Evolutionary conservation across 805 yeast species (phyloP).

Genomic region (Schwanniomyces sp.): DNA sequence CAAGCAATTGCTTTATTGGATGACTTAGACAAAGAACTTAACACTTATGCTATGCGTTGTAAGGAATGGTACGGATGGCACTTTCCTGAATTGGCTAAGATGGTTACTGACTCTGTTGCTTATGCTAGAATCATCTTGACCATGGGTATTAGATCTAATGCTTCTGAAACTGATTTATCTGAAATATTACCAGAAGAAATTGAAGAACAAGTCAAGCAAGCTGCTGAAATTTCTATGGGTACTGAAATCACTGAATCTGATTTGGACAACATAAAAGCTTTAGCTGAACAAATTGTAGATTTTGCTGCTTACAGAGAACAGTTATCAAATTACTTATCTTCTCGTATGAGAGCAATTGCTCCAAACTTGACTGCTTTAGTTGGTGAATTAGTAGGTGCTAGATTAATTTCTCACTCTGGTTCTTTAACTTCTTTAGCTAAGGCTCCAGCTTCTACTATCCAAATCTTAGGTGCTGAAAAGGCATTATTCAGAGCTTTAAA

Average conservation of each 20-base stretch:
- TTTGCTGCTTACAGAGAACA: constrained; percentile 96
- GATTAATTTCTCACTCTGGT: constrained; percentile 97
- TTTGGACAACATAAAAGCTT: constrained; percentile 79
- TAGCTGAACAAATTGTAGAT: constrained; percentile 96
- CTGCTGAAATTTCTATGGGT: constrained; percentile 99
- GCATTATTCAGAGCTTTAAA: constrained; percentile 97
- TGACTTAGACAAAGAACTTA: constrained; percentile 95
- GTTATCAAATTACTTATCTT: constrained; percentile 81
- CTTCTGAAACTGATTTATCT: constrained; percentile 79
- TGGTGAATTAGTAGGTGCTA: constrained; percentile 98
- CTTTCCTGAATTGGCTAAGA: constrained; percentile 98
- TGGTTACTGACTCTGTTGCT: constrained; percentile 92
- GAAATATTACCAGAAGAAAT: constrained; percentile 47
- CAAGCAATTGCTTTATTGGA: constrained; percentile 97
- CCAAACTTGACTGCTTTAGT: constrained; percentile 94
- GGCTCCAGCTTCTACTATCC: constrained; percentile 98
- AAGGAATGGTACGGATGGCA: constrained; percentile 99
- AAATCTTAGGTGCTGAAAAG: constrained; percentile 98
- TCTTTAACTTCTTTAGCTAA: constrained; percentile 91
- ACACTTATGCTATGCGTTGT: constrained; percentile 98
- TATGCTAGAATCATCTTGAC: constrained; percentile 90
- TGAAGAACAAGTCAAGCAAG: constrained; percentile 72
- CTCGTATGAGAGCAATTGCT: constrained; percentile 98
- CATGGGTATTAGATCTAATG: constrained; percentile 94
- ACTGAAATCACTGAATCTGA: constrained; percentile 95